phyloP scores from a whole-genome alignment of 805 yeast genomes.

The Monosporozyma unispora region DNA sequence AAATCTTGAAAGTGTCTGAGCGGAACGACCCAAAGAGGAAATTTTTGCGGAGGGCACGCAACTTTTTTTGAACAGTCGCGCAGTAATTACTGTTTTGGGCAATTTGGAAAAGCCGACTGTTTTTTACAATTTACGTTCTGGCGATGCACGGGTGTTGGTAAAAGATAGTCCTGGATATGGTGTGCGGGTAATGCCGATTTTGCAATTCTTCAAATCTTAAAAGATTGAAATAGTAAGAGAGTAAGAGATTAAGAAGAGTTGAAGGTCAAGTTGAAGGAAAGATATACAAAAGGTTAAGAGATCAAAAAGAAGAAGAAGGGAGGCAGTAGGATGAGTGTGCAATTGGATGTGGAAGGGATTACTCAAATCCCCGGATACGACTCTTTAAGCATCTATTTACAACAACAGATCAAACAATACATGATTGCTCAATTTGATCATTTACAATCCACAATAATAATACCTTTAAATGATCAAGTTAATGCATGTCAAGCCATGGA shows the following conservation, averaged over 20 bases:
- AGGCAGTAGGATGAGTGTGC: neutral
- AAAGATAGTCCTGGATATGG: neutral
- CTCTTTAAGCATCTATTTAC: neutral
- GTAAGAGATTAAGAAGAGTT: too few relatives aligned
- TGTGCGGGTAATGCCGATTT: neutral
- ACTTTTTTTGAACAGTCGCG: neutral
- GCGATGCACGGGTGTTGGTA: neutral
- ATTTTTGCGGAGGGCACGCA: neutral
- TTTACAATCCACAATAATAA: neutral
- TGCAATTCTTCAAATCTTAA: too few relatives aligned
- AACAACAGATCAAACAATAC: neutral
- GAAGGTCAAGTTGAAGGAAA: too few relatives aligned
- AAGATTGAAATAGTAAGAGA: too few relatives aligned
- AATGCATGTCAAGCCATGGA: neutral
- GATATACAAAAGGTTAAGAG: too few relatives aligned
- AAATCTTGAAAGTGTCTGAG: neutral
- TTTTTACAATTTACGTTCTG: too few relatives aligned
- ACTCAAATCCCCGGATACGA: neutral
- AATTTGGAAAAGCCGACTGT: neutral
- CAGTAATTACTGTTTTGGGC: neutral
- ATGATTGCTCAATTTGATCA: neutral
- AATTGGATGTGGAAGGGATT: neutral
- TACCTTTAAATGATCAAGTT: neutral
- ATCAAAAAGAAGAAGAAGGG: too few relatives aligned
- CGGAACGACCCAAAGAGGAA: neutral